Base-by-base conservation (phyloP, 2,329 filamentous ascomycete genomes). In the Aureobasidium sp. region DNA sequence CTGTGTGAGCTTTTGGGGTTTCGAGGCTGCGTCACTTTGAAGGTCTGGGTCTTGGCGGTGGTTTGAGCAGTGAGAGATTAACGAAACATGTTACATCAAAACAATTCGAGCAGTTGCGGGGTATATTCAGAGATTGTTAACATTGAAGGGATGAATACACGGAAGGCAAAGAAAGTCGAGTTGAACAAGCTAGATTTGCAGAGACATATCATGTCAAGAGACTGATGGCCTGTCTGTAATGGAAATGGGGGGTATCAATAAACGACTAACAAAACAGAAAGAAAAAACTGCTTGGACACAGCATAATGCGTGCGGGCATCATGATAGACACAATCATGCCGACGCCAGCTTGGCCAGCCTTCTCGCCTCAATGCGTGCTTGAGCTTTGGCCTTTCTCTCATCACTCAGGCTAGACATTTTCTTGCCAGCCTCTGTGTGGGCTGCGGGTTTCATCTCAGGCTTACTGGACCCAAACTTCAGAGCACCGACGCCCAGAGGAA, bases 191-290 rank as follows among this genome's bases (percentile, higher is more conserved):
- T n/a, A n/a, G n/a, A n/a, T n/a, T n/a, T n/a, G n/a, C n/a, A n/a
- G n/a, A n/a, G n/a, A n/a, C n/a, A n/a, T n/a, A n/a, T n/a, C n/a
- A n/a, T n/a, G n/a, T n/a, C n/a, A n/a, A n/a, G n/a, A n/a, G n/a
- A n/a, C n/a, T n/a, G n/a, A n/a, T n/a, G n/a, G n/a, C n/a, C n/a
- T n/a, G n/a, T n/a, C n/a, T n/a, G n/a, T n/a, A n/a, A n/a, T n/a
- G n/a, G n/a, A n/a, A n/a, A n/a, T n/a, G n/a, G n/a, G 19, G 44
- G 44, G 44, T 48, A 48, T 48, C 44, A 48, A 48, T 37, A 35
- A 48, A 37, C 16, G 22, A 14, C 21, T 27, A 48, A 27, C 22
- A 25, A 37, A n/a, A 48, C n/a, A n/a, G n/a, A 22, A 35, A 48
- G 14, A 3, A 10, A 37, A 35, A 35, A 37, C 21, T 7, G 4